Base-by-base conservation (phyloP, 306 rosid genomes). In the Erythrophleum fordii region DNA sequence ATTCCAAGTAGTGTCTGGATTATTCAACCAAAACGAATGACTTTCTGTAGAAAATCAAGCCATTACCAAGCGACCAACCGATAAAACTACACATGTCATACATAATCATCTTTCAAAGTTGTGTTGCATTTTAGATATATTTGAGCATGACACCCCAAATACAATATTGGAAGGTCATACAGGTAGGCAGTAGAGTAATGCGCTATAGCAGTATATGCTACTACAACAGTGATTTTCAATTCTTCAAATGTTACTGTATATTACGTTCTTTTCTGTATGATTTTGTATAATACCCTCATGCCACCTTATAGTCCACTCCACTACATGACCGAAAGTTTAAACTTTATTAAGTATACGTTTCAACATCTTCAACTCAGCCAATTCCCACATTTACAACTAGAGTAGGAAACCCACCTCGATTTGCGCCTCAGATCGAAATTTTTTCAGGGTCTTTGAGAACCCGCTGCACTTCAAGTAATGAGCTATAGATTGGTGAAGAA, bases 371-470 rank as follows among this genome's bases (percentile, higher is more conserved):
- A 61, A 29, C 16, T 61, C 64, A 58, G 35, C 64, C 64, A 11
- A 31, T 62, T 29, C n/a, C 25, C 9, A 31, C 13, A 34, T 34
- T 26, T 17, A 64, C 35, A 59, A 12, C 17, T 0, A 59, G 18
- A 59, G 37, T 25, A 25, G 17, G 34, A 25, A 58, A 26, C 79
- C 39, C 14, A 86, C 94, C 87, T 86, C 75, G 66, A 90, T 72
- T 26, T 81, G 74, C 2, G 92, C 89, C 83, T 90, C 92, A 8
- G 90, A 85, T 4, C 69, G 79, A 39, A 90, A 90, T 82, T 81
- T 88, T 66, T 90, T 90, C 11, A 90, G 85, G 46, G 92, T 84
- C 86, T 85, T 90, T 59, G 85, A 83, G 88, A 88, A 88, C 12
- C 94, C 90, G 81, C 82, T 78, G 72, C 56, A 46, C 14, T 88